These are phyloP conservation scores for Mycosphaerelloides madeirae DNA, from an alignment of 2,329 filamentous ascomycete species.

Conservation along the genomic window DNA sequence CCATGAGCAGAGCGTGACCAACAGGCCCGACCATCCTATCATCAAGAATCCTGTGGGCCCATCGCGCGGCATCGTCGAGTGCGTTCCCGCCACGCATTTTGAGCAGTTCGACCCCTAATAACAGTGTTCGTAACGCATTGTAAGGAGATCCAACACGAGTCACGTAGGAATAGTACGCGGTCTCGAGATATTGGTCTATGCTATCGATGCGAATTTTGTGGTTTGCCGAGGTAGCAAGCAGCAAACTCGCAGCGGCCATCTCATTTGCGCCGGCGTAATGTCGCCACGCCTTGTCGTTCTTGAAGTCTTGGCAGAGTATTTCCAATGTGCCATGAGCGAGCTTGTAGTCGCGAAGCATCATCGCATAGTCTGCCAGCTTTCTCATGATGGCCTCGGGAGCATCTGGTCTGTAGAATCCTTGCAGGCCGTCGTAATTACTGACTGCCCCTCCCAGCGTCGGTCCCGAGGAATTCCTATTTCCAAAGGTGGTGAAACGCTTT, in stretches of 20 bases:
- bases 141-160: conserved; percentile 77
- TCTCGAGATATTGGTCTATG: conserved; percentile 82
- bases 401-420: conserved; percentile 79
- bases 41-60: conserved; percentile 77
- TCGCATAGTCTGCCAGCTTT: conserved; percentile 88
- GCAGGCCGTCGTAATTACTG: conserved; percentile 71
- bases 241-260: conserved; percentile 81
- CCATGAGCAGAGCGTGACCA: conserved; percentile 77
- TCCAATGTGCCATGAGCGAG: conserved; percentile 89
- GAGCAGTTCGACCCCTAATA: conserved; percentile 75
- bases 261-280: conserved; percentile 92
- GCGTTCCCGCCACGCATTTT: conserved; percentile 73
- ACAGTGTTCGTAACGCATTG: conserved; percentile 71
- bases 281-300: conserved; percentile 93
- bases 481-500: conserved; percentile 82
- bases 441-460: conserved; percentile 40
- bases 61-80: conserved; percentile 80
- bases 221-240: conserved; percentile 69
- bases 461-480: conserved; percentile 57
- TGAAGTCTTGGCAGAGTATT: conserved; percentile 79
- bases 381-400: conserved; percentile 85
- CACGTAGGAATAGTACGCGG: conserved; percentile 86
- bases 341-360: conserved; percentile 97
- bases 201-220: conserved; percentile 75
- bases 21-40: conserved; percentile 67